Evolutionary conservation across 1,139 yeast species (phyloP).

Genomic region (Candida mesenterica): DNA sequence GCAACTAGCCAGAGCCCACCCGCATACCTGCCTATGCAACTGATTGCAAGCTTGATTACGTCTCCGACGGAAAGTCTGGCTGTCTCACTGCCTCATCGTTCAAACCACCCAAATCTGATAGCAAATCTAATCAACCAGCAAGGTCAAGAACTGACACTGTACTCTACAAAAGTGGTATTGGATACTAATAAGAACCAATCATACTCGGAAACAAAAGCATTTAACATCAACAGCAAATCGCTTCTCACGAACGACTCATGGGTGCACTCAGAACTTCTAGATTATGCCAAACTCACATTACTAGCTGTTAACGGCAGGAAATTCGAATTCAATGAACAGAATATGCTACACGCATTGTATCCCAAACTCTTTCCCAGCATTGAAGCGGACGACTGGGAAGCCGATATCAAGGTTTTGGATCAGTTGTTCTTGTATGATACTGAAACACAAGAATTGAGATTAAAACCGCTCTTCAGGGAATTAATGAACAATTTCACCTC

Average conservation of each 20-base stretch:
- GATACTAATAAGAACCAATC: too few relatives aligned
- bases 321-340: constrained; percentile 40
- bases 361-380: constrained; percentile 48
- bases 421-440: constrained; percentile 9
- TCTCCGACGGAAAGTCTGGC: too few relatives aligned
- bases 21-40: too few relatives aligned
- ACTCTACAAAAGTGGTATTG: too few relatives aligned
- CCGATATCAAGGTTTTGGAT: constrained; percentile 21
- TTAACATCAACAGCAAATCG: constrained; percentile 7
- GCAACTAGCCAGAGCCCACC: too few relatives aligned
- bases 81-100: too few relatives aligned
- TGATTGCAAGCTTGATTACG: too few relatives aligned
- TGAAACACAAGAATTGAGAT: constrained; percentile 11
- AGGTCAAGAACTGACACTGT: too few relatives aligned
- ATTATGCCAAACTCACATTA: constrained; percentile 41
- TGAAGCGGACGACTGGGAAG: constrained; percentile 45
- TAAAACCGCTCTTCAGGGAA: constrained; percentile 20
- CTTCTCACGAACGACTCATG: constrained; percentile 28
- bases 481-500: constrained; percentile 20
- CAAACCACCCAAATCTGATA: too few relatives aligned
- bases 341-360: constrained; percentile 45
- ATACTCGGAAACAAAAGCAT: too few relatives aligned
- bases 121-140: too few relatives aligned
- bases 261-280: constrained; percentile 37
- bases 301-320: constrained; percentile 43